These are phyloP conservation scores for Diaporthe velutina DNA, from an alignment of 2,329 filamentous ascomycete species.

Conservation along the genomic window DNA sequence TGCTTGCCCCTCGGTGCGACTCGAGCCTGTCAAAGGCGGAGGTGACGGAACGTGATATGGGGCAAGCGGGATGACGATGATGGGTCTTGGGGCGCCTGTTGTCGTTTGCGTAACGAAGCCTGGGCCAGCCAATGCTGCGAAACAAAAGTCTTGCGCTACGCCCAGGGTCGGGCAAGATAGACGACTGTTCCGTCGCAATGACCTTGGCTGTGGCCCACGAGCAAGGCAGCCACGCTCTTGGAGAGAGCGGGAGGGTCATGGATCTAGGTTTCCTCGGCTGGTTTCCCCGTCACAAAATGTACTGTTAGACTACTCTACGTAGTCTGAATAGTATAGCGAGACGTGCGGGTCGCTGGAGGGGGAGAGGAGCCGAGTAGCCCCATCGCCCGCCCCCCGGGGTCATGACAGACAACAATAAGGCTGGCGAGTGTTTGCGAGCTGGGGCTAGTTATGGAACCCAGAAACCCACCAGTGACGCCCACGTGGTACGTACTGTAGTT, in stretches of 20 bases:
- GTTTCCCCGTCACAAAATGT: background rate
- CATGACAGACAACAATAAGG: constrained; percentile 12
- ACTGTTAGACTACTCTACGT: no score
- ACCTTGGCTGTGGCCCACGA: background rate
- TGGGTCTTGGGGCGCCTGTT: background rate
- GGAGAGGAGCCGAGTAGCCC: background rate
- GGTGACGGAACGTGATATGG: constrained; percentile 31
- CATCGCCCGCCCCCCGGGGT: background rate
- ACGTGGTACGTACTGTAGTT: constrained; percentile 22
- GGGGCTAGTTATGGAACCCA: constrained; percentile 8
- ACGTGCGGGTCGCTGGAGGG: no score
- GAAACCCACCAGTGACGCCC: constrained; percentile 27
- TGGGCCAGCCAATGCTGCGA: background rate
- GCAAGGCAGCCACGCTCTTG: background rate
- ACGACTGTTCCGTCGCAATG: background rate
- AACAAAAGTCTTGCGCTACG: background rate
- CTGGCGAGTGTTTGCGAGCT: constrained; percentile 2
- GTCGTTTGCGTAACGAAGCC: constrained; percentile 10
- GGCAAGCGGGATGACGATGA: background rate
- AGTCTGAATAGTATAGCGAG: no score
- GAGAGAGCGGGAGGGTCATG: background rate
- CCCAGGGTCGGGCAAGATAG: background rate
- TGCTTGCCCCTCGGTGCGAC: background rate
- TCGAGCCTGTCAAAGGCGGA: constrained; percentile 33
- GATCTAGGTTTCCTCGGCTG: constrained; percentile 9